A percentile compares a stretch with the other conserved stretches of the same genome.
phyloP scores from a whole-genome alignment of 2,329 filamentous ascomycete species.

The Thelonectria discophora region DNA sequence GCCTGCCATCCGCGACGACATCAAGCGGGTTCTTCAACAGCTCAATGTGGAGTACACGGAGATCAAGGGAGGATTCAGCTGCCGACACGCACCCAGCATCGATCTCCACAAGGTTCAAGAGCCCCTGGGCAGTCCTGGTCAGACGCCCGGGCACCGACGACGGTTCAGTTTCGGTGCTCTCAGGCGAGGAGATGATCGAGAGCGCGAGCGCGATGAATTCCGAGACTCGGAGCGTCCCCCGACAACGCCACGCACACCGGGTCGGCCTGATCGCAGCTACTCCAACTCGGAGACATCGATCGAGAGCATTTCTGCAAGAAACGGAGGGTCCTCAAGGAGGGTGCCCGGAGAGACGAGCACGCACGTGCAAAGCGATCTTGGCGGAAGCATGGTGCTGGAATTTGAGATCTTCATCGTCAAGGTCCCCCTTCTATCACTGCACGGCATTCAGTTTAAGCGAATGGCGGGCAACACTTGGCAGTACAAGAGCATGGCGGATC shows the following conservation, averaged over 20 bases:
- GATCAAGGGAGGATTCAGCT: slow-evolving; percentile 93
- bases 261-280: slow-evolving; percentile 68
- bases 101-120: slow-evolving; percentile 80
- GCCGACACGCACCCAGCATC: slow-evolving; percentile 88
- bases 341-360: slow-evolving; percentile 89
- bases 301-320: slow-evolving; percentile 71
- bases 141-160: slow-evolving; percentile 70
- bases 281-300: slow-evolving; percentile 89
- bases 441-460: slow-evolving; percentile 98
- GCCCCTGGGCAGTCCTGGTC: slow-evolving; percentile 65
- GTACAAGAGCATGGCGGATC: slow-evolving; percentile 98
- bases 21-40: slow-evolving; percentile 87
- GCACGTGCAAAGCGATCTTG: slow-evolving; percentile 89
- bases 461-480: slow-evolving; percentile 96
- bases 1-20: slow-evolving; percentile 83
- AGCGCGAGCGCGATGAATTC: slow-evolving; percentile 76
- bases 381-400: slow-evolving; percentile 81
- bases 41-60: slow-evolving; percentile 91
- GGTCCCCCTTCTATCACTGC: slow-evolving; percentile 88
- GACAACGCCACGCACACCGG: slow-evolving; percentile 54
- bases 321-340: slow-evolving; percentile 60
- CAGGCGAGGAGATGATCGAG: slow-evolving; percentile 64
- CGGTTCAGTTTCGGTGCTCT: slow-evolving; percentile 85
- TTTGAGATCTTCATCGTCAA: slow-evolving; percentile 99
- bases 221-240: slow-evolving; percentile 63